phyloP scores from a whole-genome alignment of 78 protist genomes.

The Dictyostelium firmibasis region DNA sequence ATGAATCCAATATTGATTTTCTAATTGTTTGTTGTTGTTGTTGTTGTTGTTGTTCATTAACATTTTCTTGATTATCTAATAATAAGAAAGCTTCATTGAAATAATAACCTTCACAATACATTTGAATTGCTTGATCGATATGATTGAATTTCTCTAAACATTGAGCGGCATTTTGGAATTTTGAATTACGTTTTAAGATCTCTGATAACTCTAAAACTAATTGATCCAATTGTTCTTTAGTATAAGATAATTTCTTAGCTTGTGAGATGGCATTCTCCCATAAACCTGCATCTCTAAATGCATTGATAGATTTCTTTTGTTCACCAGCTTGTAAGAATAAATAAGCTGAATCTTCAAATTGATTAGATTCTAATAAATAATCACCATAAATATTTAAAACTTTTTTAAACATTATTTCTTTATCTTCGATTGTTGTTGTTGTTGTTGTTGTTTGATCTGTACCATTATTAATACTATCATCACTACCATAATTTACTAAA shows the following conservation, averaged over 20 bases:
- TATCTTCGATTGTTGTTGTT: neutral
- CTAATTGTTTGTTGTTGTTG: neutral
- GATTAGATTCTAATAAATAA: conserved; percentile 15
- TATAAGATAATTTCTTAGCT: neutral
- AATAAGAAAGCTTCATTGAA: conserved; percentile 50
- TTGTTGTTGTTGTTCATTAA: no score
- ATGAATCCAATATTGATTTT: neutral
- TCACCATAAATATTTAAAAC: conserved; percentile 72
- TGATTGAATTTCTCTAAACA: neutral
- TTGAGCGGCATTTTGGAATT: conserved; percentile 16
- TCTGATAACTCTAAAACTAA: conserved; percentile 38
- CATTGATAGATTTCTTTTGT: conserved; percentile 16
- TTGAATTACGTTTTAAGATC: neutral
- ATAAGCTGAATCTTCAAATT: conserved; percentile 51
- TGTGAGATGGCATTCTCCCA: conserved; percentile 36
- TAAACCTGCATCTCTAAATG: conserved; percentile 64
- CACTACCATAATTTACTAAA: conserved; percentile 5
- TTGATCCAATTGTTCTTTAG: neutral
- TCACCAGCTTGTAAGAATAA: conserved; percentile 13
- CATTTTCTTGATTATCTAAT: neutral
- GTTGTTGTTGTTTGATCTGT: neutral
- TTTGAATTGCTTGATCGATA: neutral
- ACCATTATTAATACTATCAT: no score
- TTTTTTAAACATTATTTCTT: conserved; percentile 16
- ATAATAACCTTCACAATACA: conserved; percentile 43